phyloP scores from a whole-genome alignment of 2,329 filamentous ascomycete species.

The Hymenoscyphus repandus region DNA sequence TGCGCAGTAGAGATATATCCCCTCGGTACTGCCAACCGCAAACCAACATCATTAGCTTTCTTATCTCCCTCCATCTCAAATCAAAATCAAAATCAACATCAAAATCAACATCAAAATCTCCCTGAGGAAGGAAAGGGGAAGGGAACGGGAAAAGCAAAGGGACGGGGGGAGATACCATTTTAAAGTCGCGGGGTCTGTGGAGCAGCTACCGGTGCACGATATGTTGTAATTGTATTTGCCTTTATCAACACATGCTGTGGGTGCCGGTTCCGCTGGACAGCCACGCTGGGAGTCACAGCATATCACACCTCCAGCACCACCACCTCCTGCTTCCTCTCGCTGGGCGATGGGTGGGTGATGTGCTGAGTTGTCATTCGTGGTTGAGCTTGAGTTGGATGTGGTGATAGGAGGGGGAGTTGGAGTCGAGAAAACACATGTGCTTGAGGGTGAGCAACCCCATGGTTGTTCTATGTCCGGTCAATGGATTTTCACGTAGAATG shows the following conservation, averaged over 20 bases:
- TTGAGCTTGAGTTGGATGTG: conserved; percentile 2
- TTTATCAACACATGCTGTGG: conserved; percentile 17
- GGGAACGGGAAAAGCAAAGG: neutral
- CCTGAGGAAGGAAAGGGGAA: neutral
- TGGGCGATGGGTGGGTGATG: neutral
- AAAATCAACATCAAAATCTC: no score
- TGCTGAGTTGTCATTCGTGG: neutral
- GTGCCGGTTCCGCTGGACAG: conserved; percentile 15
- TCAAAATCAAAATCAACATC: no score
- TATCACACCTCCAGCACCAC: conserved; percentile 10
- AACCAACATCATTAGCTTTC: neutral
- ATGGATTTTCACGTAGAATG: neutral
- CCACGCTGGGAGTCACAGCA: conserved; percentile 16
- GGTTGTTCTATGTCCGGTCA: conserved; percentile 9
- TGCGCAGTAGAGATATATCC: conserved; percentile 20
- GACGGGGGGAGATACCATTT: conserved; percentile 15
- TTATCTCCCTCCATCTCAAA: no score
- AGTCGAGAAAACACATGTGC: conserved; percentile 19
- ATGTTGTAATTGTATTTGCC: conserved; percentile 13
- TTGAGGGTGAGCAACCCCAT: conserved; percentile 16
- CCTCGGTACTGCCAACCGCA: conserved; percentile 13
- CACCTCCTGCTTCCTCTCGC: neutral
- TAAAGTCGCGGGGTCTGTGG: conserved; percentile 12
- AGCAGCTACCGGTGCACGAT: conserved; percentile 15
- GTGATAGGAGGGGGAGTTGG: neutral